phyloP scores from a whole-genome alignment of 139 green algal genomes.

The Microglena sp. region DNA sequence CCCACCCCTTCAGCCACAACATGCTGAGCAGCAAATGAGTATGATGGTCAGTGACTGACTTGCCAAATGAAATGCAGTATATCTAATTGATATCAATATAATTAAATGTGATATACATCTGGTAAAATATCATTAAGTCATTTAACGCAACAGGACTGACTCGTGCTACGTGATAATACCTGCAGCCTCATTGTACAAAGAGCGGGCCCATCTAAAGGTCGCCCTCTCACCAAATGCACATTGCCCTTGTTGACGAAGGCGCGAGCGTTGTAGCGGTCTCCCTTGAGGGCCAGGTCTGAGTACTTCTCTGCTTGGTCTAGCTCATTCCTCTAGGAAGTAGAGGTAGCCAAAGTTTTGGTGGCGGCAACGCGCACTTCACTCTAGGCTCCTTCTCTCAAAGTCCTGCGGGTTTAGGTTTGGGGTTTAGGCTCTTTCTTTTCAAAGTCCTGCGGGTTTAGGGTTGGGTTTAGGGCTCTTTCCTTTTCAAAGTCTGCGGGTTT shows the following conservation, averaged over 20 bases:
- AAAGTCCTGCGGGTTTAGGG: constrained; percentile 45
- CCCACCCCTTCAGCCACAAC: no score
- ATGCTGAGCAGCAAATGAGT: no score
- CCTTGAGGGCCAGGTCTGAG: constrained; percentile 56
- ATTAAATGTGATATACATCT: no score
- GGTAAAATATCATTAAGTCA: no score
- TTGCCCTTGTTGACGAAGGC: constrained; percentile 62
- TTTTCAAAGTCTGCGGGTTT: neutral
- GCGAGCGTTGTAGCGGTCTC: constrained; percentile 65
- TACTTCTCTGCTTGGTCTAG: constrained; percentile 47
- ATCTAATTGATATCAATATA: no score
- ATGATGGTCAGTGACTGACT: no score
- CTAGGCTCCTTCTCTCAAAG: constrained; percentile 77
- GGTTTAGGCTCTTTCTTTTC: constrained; percentile 64
- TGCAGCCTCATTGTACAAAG: constrained; percentile 9
- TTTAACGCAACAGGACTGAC: no score
- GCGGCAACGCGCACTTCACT: constrained; percentile 54
- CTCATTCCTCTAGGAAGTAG: constrained; percentile 63
- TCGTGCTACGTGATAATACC: no score
- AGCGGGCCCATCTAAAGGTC: constrained; percentile 31
- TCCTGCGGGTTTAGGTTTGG: constrained; percentile 18
- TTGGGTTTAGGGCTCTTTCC: neutral
- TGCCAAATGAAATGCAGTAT: no score
- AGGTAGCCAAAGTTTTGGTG: constrained; percentile 74
- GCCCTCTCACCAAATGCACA: constrained; percentile 6